Percentiles rank a stretch among this genome's conserved stretches.
Conservation (phyloP, 176 grass and related monocot genomes). For the Paspalum notatum region DNA sequence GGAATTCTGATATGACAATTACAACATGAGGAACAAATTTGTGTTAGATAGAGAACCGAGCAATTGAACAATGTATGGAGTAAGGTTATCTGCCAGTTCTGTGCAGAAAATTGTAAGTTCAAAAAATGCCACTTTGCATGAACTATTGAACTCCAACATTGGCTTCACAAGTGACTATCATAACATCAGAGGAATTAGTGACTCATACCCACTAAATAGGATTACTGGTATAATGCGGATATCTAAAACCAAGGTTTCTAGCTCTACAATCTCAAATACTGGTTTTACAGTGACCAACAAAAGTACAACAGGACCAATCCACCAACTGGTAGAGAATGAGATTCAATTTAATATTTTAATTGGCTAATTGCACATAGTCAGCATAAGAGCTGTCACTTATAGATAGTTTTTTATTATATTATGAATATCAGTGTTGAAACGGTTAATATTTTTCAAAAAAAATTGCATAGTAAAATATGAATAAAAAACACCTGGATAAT, state of each 20-base stretch:
- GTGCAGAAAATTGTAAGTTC: background rate
- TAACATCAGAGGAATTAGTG: no score
- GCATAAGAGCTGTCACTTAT: background rate
- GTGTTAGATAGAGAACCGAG: background rate
- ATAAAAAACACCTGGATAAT: conserved; percentile 11
- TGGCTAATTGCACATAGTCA: background rate
- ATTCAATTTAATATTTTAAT: no score
- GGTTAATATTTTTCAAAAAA: background rate
- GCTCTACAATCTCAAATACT: no score
- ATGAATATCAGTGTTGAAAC: background rate
- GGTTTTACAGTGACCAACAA: no score
- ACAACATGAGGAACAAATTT: background rate
- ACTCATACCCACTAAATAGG: no score
- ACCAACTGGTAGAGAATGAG: no score
- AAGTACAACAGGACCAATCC: no score
- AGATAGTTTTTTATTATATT: conserved; percentile 6
- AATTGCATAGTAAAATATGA: background rate
- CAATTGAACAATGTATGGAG: background rate
- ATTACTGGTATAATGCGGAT: no score
- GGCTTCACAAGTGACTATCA: no score
- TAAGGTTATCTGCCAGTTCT: background rate
- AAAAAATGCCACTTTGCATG: background rate
- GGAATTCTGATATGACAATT: background rate
- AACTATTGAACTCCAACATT: no score
- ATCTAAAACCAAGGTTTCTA: no score